A percentile compares a stretch with the other conserved stretches of the same genome.
These are phyloP conservation scores for Helicostylum pulchrum DNA, from an alignment of 192 early-diverging fungal genomes.

Conservation along the genomic window DNA sequence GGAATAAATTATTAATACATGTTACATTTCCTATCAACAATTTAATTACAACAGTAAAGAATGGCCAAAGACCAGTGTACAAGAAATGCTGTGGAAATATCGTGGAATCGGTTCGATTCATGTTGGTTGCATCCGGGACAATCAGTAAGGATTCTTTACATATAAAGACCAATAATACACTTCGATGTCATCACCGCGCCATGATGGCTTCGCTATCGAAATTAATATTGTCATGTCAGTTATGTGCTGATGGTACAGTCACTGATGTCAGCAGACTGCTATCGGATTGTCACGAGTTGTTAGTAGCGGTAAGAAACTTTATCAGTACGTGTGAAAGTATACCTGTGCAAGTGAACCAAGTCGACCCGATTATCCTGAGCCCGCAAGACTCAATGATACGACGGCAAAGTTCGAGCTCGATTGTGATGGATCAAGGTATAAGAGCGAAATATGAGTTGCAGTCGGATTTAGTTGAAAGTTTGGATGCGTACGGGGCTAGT, in stretches of 20 bases:
- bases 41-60: conserved; percentile 50
- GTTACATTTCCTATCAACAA: conserved; percentile 52
- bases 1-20: conserved; percentile 49
- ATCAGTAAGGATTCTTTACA: conserved; percentile 64
- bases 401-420: neutral
- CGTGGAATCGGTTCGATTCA: conserved; percentile 78
- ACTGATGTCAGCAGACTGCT: conserved; percentile 65
- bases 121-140: conserved; percentile 79
- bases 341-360: conserved; percentile 33
- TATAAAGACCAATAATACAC: conserved; percentile 39
- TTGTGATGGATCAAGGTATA: neutral
- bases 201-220: conserved; percentile 70
- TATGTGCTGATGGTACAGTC: conserved; percentile 71
- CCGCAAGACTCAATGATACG: conserved; percentile 12
- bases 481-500: conserved; percentile 19
- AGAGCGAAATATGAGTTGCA: conserved; percentile 24
- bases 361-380: conserved; percentile 14
- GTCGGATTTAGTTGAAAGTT: conserved; percentile 18
- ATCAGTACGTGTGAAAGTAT: conserved; percentile 36
- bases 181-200: conserved; percentile 33
- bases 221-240: conserved; percentile 69
- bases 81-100: conserved; percentile 54
- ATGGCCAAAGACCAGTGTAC: conserved; percentile 52
- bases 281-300: conserved; percentile 55
- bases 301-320: conserved; percentile 65